phyloP scores from a whole-genome alignment of 2,329 filamentous ascomycete species.

The Tolypocladium endophyticum region DNA sequence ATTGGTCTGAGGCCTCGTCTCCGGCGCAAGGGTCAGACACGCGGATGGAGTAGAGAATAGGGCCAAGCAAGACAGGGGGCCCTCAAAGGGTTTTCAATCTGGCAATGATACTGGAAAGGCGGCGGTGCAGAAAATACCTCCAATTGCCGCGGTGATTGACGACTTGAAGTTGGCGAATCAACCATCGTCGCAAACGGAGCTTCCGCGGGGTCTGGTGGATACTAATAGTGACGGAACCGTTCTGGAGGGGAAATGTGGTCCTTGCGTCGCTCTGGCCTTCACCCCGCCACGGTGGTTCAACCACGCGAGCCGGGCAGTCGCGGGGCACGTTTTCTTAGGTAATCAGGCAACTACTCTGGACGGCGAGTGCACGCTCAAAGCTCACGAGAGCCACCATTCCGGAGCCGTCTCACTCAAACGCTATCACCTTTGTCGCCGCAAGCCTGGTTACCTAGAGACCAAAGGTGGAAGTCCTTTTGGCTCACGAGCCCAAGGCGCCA shows the following conservation, averaged over 20 bases:
- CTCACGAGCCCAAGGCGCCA: too few species aligned
- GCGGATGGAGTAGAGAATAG: not conserved
- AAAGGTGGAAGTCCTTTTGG: too few species aligned
- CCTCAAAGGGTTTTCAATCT: not conserved
- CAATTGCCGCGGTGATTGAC: not conserved
- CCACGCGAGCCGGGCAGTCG: not conserved
- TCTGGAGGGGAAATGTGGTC: not conserved
- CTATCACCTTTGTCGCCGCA: too few species aligned
- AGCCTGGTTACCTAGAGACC: too few species aligned
- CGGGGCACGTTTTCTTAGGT: not conserved
- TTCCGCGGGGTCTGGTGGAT: not conserved
- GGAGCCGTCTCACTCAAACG: too few species aligned
- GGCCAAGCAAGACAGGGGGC: not conserved
- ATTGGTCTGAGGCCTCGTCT: not conserved
- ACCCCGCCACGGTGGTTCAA: not conserved
- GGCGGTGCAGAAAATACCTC: not conserved
- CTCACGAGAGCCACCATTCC: too few species aligned
- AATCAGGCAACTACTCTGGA: not conserved
- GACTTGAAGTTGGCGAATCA: not conserved
- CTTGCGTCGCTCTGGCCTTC: not conserved
- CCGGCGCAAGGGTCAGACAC: not conserved
- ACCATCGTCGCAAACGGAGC: not conserved
- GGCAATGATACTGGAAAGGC: not conserved
- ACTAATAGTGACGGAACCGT: not conserved
- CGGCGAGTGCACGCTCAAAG: too few species aligned